Conservation (phyloP, 225 moss, liverwort and hornwort genomes). For the Anthoceros angustus region DNA sequence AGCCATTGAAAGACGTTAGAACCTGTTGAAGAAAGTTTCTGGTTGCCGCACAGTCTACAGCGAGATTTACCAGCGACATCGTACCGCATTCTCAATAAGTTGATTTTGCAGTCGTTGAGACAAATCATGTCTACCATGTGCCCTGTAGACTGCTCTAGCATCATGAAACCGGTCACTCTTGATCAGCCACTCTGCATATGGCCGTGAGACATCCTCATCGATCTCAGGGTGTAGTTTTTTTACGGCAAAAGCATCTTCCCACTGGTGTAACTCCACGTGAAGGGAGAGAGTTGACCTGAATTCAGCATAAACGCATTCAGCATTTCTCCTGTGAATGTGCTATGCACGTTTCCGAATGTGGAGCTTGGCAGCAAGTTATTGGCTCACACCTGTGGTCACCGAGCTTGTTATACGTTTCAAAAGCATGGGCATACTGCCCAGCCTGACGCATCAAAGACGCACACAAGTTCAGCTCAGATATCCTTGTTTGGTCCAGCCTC, state of each 20-base stretch:
- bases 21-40: neutral
- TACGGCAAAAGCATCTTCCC: conserved; percentile 86
- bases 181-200: conserved; percentile 74
- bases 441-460: conserved; percentile 59
- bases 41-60: neutral
- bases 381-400: conserved; percentile 56
- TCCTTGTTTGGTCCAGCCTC: conserved; percentile 63
- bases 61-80: neutral
- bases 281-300: conserved; percentile 79
- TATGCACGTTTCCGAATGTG: neutral
- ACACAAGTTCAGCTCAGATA: conserved; percentile 46
- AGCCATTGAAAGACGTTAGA: neutral
- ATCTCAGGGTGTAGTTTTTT: conserved; percentile 66
- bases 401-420: conserved; percentile 74
- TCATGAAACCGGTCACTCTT: conserved; percentile 65
- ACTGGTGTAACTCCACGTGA: conserved; percentile 89
- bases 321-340: neutral
- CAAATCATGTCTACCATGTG: conserved; percentile 62
- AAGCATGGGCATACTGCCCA: conserved; percentile 75
- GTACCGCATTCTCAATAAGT: conserved; percentile 61
- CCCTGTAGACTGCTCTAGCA: conserved; percentile 47
- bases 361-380: neutral
- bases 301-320: neutral
- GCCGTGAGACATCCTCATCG: conserved; percentile 53
- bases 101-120: conserved; percentile 48